Base-by-base conservation (phyloP, 768 basidiomycete species). In the Austroboletus eburneus region DNA sequence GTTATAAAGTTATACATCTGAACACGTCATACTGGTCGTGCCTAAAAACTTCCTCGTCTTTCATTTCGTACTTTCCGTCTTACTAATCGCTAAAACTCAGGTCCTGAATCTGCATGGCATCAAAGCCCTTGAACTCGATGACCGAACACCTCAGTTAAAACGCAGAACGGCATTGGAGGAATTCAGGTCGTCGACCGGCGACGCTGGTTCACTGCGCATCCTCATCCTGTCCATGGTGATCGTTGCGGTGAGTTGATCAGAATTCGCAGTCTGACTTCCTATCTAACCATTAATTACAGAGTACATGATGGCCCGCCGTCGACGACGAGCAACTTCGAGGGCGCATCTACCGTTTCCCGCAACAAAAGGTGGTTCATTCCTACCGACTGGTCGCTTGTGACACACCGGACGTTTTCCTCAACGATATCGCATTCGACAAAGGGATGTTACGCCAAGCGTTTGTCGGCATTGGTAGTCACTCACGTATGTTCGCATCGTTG, bases 401-500 rank as follows among this genome's bases (percentile, higher is more conserved):
- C 0, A 57, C 55, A 0, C 50, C 55, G 0, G 50, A 63, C 35
- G 29, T 61, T 0, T 59, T 56, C 35, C 40, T 64, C 1, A 64
- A 61, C 49, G 61, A 61, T 21, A 48, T 63, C 14, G 44, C 50
- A 0, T 61, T 63, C 23, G 45, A 54, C 21, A 56, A 56, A 38
- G 49, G 46, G 0, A 23, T 38, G n/a, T 10, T 55, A 0, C 46
- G 51, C 9, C 14, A 10, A 0, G 48, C 42, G 0, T 52, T 52
- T 3, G 27, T 49, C 0, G 48, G 48, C 1, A 9, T 37, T 2
- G 23, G 35, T 17, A 13, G 4, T 13, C 24, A 23, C 9, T 40
- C 17, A 6, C 10, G 25, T 27, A 27, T 27, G 25, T 27, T 27
- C 25, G 25, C 25, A 27, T 10, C 10, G 25, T 27, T 27, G 25